Evolutionary conservation across 768 basidiomycete genomes (phyloP).

Genomic region (Termitomyces heimii): DNA sequence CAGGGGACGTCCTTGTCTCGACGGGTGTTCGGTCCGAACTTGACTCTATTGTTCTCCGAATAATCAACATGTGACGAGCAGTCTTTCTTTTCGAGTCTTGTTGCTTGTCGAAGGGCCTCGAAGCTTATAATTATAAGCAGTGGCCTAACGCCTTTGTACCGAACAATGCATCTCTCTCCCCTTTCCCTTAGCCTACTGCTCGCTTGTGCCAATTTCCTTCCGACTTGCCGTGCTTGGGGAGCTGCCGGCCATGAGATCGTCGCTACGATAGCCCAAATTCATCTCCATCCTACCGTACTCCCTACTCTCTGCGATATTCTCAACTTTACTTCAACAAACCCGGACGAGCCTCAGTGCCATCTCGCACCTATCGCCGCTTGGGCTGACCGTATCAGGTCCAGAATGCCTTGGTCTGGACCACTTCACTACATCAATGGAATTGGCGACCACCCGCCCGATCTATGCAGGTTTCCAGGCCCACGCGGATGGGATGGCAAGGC

Average conservation of each 20-base stretch:
- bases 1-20: neutral
- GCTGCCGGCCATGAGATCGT: slow-evolving; percentile 82
- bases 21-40: neutral
- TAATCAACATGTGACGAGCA: neutral
- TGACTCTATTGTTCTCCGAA: neutral
- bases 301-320: slow-evolving; percentile 69
- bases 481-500: slow-evolving; percentile 62
- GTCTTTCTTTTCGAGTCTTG: neutral
- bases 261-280: slow-evolving; percentile 91
- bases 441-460: slow-evolving; percentile 71
- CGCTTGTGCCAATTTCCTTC: neutral
- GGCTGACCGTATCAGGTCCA: slow-evolving; percentile 70
- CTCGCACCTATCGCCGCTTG: slow-evolving; percentile 82
- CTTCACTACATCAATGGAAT: slow-evolving; percentile 73
- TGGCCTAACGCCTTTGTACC: neutral
- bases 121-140: neutral
- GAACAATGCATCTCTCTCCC: slow-evolving; percentile 8
- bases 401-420: slow-evolving; percentile 66
- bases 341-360: slow-evolving; percentile 52
- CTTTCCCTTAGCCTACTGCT: neutral
- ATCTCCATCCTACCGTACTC: slow-evolving; percentile 71
- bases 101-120: neutral
- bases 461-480: slow-evolving; percentile 73
- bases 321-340: slow-evolving; percentile 33
- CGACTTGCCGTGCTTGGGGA: slow-evolving; percentile 30